Percentiles rank a stretch among this genome's conserved stretches.
Evolutionary conservation across 371 early-diverging fungal species (phyloP).

Genomic region (Lichtheimia hyalospora): DNA sequence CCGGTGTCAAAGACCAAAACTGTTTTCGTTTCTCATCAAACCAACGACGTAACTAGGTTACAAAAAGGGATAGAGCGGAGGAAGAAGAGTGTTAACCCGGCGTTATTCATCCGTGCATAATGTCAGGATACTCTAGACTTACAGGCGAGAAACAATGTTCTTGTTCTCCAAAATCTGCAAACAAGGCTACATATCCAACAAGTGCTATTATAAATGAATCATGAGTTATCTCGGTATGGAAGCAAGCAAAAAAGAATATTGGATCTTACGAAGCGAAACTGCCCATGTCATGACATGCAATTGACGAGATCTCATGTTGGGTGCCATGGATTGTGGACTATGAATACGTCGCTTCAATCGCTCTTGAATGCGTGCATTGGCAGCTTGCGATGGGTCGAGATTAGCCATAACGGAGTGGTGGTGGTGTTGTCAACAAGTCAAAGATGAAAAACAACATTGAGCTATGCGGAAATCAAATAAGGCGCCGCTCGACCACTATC

Average conservation of each 20-base stretch:
- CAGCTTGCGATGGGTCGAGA: too few relatives aligned
- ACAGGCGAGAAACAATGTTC: constrained; percentile 50
- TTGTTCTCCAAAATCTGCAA: constrained; percentile 49
- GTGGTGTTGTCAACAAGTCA: too few relatives aligned
- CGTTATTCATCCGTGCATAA: neutral
- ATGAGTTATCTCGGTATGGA: too few relatives aligned
- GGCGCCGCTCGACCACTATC: too few relatives aligned
- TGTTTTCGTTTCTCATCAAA: constrained; percentile 33
- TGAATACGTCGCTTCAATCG: constrained; percentile 33
- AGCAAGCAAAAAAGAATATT: neutral
- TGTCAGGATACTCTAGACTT: constrained; percentile 9
- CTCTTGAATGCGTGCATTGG: constrained; percentile 17
- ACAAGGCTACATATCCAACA: constrained; percentile 42
- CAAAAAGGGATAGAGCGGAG: neutral
- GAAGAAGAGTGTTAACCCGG: neutral
- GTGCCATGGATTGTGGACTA: constrained; percentile 35
- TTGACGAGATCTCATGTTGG: constrained; percentile 32
- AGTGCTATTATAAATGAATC: constrained; percentile 17
- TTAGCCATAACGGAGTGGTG: too few relatives aligned
- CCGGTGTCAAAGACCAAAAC: constrained; percentile 42
- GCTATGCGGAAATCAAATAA: too few relatives aligned
- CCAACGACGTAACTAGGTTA: constrained; percentile 42
- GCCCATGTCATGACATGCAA: constrained; percentile 42
- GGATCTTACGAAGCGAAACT: constrained; percentile 30
- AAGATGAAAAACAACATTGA: too few relatives aligned